Conservation (phyloP, 257 asterid genomes). For the Leonotis leonurus region DNA sequence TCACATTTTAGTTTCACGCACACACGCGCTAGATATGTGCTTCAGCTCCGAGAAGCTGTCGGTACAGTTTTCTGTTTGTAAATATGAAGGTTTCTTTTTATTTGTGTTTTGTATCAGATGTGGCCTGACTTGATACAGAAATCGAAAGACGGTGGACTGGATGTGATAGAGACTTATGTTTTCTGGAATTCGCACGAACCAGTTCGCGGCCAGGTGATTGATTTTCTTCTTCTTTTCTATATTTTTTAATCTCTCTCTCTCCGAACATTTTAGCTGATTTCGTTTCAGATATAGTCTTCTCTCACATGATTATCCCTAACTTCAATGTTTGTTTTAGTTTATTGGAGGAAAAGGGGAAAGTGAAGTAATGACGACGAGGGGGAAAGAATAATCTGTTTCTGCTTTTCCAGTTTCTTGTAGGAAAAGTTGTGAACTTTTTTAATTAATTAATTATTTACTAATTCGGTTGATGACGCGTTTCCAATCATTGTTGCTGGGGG, state of each 20-base stretch:
- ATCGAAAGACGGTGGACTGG: slow-evolving; percentile 86
- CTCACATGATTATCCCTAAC: slow-evolving; percentile 23
- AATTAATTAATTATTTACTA: not conserved
- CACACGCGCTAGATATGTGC: not conserved
- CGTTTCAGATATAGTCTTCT: not conserved
- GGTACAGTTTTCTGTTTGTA: slow-evolving; percentile 11
- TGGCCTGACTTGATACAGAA: slow-evolving; percentile 87
- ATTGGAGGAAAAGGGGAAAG: slow-evolving; percentile 14
- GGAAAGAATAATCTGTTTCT: not conserved
- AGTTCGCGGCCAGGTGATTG: slow-evolving; percentile 74
- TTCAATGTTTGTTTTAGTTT: slow-evolving; percentile 19
- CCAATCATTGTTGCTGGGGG: slow-evolving; percentile 12
- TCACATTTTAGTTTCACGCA: slow-evolving; percentile 3
- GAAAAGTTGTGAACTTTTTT: slow-evolving; percentile 14
- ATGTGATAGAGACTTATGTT: slow-evolving; percentile 66
- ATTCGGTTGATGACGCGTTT: slow-evolving; percentile 9
- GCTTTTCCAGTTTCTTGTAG: slow-evolving; percentile 13
- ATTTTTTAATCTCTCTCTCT: no score
- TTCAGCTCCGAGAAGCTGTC: not conserved
- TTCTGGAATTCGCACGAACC: slow-evolving; percentile 92
- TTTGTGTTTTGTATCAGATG: slow-evolving; percentile 41
- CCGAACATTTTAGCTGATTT: not conserved
- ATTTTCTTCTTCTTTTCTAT: not conserved
- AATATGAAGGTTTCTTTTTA: not conserved
- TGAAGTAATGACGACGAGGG: not conserved